phyloP scores from a whole-genome alignment of 2,329 filamentous ascomycete species.

The Aspergillus eucalypticola region DNA sequence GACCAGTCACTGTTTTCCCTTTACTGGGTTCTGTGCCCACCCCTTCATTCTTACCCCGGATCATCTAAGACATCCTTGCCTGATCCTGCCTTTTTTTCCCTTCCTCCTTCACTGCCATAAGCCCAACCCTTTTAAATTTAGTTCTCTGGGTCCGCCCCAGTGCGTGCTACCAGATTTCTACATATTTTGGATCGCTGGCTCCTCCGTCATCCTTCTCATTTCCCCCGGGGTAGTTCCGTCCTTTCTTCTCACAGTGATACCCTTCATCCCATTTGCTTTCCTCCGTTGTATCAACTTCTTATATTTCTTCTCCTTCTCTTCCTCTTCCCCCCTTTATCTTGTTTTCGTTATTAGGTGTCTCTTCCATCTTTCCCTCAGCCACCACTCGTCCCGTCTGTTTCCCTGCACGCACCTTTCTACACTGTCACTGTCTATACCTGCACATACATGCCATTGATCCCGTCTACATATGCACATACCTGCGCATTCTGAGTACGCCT shows the following conservation, averaged over 20 bases:
- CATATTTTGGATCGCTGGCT: not conserved
- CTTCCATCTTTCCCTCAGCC: not conserved
- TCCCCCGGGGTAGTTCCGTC: not conserved
- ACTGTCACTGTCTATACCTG: not conserved
- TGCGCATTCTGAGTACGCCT: not conserved
- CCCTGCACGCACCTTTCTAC: not conserved
- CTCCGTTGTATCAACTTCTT: not conserved
- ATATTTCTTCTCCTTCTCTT: not conserved
- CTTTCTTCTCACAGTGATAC: not conserved
- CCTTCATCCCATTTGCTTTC: not conserved
- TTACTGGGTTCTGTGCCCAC: slow-evolving; percentile 3
- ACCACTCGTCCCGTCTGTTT: not conserved
- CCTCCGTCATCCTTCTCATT: not conserved
- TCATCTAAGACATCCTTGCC: slow-evolving; percentile 6
- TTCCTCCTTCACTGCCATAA: not conserved
- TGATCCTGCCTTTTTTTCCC: not conserved
- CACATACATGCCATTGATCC: not conserved
- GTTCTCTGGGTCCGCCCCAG: not conserved
- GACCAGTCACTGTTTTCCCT: not conserved
- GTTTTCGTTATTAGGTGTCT: not conserved
- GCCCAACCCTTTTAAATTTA: not conserved
- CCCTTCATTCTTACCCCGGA: slow-evolving; percentile 11
- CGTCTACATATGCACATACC: not conserved
- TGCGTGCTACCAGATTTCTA: not conserved
- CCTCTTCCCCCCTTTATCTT: not conserved